These are phyloP conservation scores for Colletotrichum spaethianum DNA, from an alignment of 2,329 filamentous ascomycete species.

Conservation along the genomic window DNA sequence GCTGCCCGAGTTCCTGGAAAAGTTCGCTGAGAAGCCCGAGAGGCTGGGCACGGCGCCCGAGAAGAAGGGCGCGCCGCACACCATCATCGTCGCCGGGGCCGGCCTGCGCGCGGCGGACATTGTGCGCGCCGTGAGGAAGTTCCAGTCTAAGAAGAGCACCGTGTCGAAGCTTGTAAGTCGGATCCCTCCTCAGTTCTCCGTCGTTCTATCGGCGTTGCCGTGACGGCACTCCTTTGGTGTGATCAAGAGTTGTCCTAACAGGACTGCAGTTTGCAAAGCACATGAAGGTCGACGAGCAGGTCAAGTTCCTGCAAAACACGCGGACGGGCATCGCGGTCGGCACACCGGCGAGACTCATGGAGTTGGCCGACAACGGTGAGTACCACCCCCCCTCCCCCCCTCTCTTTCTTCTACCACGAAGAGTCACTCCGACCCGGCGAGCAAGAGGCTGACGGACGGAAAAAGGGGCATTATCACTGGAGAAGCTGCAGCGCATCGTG, in stretches of 20 bases:
- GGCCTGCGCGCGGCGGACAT: conserved; percentile 90
- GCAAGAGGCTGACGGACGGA: background rate
- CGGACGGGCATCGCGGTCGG: conserved; percentile 91
- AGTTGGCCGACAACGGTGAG: conserved; percentile 85
- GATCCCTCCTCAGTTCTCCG: background rate
- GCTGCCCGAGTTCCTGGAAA: conserved; percentile 84
- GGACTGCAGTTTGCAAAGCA: conserved; percentile 86
- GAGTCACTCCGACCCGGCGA: background rate
- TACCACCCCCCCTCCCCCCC: background rate
- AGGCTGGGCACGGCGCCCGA: conserved; percentile 76
- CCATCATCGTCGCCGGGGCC: conserved; percentile 87
- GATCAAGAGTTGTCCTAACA: conserved; percentile 26
- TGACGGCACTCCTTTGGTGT: background rate
- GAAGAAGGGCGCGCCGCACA: conserved; percentile 83
- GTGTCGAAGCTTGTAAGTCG: conserved; percentile 82
- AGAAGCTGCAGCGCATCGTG: conserved; percentile 82
- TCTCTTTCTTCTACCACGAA: background rate
- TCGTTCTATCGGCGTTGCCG: background rate
- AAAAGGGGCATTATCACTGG: conserved; percentile 76
- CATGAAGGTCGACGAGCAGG: conserved; percentile 92
- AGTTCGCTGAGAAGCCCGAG: conserved; percentile 69
- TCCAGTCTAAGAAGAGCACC: conserved; percentile 82
- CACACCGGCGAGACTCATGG: conserved; percentile 85
- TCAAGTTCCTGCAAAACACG: conserved; percentile 77
- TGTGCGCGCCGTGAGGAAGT: conserved; percentile 80